phyloP scores from a whole-genome alignment of 1,284 basidiomycete species.

The Ceratobasidium sp. region DNA sequence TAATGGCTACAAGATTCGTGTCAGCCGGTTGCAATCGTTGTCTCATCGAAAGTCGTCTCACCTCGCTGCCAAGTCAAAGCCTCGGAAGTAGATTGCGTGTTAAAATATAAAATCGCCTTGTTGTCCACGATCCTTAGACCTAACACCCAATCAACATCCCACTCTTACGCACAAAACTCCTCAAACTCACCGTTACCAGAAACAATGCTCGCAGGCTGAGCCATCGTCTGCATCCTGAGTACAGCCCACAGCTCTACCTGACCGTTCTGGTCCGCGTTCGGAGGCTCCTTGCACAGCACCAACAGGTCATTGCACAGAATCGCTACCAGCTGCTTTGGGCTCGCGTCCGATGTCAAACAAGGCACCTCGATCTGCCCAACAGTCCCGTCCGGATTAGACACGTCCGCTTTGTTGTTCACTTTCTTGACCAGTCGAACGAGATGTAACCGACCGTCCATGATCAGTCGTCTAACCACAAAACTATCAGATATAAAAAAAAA shows the following conservation, averaged over 20 bases:
- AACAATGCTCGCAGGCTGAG: slow-evolving; percentile 89
- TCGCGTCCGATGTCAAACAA: slow-evolving; percentile 83
- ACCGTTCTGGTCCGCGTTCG: slow-evolving; percentile 74
- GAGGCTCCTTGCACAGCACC: slow-evolving; percentile 85
- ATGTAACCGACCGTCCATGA: slow-evolving; percentile 86
- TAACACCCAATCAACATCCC: slow-evolving; percentile 50
- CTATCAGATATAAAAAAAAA: neutral
- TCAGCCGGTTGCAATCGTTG: slow-evolving; percentile 35
- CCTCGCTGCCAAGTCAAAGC: slow-evolving; percentile 92
- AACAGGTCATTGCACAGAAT: slow-evolving; percentile 93
- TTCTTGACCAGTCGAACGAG: slow-evolving; percentile 92
- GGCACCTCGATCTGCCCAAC: slow-evolving; percentile 87
- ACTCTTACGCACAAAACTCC: slow-evolving; percentile 18
- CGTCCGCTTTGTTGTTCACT: slow-evolving; percentile 83
- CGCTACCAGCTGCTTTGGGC: slow-evolving; percentile 76
- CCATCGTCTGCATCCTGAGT: slow-evolving; percentile 87
- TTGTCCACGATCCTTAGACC: slow-evolving; percentile 85
- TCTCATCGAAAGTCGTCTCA: slow-evolving; percentile 53
- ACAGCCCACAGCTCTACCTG: slow-evolving; percentile 92
- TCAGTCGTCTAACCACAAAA: slow-evolving; percentile 69
- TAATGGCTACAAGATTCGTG: slow-evolving; percentile 61
- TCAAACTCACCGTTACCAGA: slow-evolving; percentile 76
- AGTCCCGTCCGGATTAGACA: slow-evolving; percentile 78
- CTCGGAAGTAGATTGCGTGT: slow-evolving; percentile 81
- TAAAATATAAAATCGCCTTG: slow-evolving; percentile 93